A percentile compares a stretch with the other conserved stretches of the same genome.
phyloP scores from a whole-genome alignment of 2,329 filamentous ascomycete genomes.

The Septoria petroselini region DNA sequence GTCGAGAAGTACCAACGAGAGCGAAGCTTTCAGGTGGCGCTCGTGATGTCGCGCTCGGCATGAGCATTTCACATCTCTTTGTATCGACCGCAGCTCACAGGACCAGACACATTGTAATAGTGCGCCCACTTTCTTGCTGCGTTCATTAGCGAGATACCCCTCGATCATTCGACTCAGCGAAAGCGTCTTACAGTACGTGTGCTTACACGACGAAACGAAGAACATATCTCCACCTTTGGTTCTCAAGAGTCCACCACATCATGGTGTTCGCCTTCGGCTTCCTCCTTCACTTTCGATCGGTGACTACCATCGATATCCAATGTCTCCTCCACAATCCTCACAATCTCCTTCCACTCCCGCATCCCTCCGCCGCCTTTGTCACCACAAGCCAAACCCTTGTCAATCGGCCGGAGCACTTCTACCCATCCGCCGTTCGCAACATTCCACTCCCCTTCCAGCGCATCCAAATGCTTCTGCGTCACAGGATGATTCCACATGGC shows the following conservation, averaged over 20 bases:
- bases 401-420: constrained; percentile 67
- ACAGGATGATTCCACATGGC: constrained; percentile 87
- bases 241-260: too few species aligned
- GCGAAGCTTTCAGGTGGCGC: constrained; percentile 36
- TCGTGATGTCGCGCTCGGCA: constrained; percentile 8
- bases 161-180: constrained; percentile 6
- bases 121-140: constrained; percentile 12
- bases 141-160: constrained; percentile 16
- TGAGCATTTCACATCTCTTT: constrained; percentile 9
- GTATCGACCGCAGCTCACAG: constrained; percentile 2
- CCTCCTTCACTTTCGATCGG: too few species aligned
- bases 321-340: constrained; percentile 57
- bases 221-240: neutral
- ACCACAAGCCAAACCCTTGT: constrained; percentile 79
- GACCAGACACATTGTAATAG: constrained; percentile 9
- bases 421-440: constrained; percentile 53
- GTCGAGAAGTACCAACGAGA: constrained; percentile 34
- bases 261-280: too few species aligned
- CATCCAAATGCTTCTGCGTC: constrained; percentile 66
- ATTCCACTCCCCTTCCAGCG: constrained; percentile 74
- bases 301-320: constrained; percentile 22
- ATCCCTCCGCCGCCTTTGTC: constrained; percentile 81
- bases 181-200: constrained; percentile 11
- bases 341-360: constrained; percentile 75
- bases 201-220: constrained; percentile 17